A percentile compares a stretch with the other conserved stretches of the same genome.
phyloP scores from a whole-genome alignment of 345 rosid genomes.

The Bruguiera gymnorhiza region DNA sequence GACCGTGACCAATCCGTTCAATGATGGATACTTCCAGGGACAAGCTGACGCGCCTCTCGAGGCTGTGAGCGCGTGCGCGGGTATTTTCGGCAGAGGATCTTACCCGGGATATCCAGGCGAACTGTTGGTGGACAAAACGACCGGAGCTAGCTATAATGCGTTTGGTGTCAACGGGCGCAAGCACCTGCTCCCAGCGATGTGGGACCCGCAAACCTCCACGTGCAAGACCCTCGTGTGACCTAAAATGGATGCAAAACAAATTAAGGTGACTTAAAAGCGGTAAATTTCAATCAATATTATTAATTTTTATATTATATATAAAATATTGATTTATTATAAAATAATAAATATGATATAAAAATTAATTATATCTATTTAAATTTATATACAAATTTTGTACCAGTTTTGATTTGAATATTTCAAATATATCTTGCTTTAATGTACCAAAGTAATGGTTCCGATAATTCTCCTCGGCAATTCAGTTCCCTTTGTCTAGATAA shows the following conservation, averaged over 20 bases:
- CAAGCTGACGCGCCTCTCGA: slow-evolving; percentile 17
- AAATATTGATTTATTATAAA: too few species aligned
- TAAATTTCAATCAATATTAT: too few species aligned
- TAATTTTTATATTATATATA: too few species aligned
- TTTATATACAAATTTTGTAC: too few species aligned
- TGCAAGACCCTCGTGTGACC: slow-evolving; percentile 12
- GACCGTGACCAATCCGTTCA: slow-evolving; percentile 28
- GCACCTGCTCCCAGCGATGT: slow-evolving; percentile 29
- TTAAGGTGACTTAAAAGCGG: too few species aligned
- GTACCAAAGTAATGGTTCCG: too few species aligned
- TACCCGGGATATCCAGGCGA: slow-evolving; percentile 30
- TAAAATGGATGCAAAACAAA: neutral
- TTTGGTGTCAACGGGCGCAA: slow-evolving; percentile 18
- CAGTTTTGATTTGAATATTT: too few species aligned
- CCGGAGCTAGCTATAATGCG: slow-evolving; percentile 28
- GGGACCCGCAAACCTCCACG: slow-evolving; percentile 30
- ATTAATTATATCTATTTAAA: too few species aligned
- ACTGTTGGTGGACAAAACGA: slow-evolving; percentile 23
- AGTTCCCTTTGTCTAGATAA: too few species aligned
- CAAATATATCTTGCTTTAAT: too few species aligned
- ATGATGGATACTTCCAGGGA: slow-evolving; percentile 27
- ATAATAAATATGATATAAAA: too few species aligned
- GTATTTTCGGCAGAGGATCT: slow-evolving; percentile 25
- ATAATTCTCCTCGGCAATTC: too few species aligned
- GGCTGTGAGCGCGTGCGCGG: slow-evolving; percentile 30